Conservation (phyloP, 2,329 filamentous ascomycete species). For the Canariomyces notabilis region DNA sequence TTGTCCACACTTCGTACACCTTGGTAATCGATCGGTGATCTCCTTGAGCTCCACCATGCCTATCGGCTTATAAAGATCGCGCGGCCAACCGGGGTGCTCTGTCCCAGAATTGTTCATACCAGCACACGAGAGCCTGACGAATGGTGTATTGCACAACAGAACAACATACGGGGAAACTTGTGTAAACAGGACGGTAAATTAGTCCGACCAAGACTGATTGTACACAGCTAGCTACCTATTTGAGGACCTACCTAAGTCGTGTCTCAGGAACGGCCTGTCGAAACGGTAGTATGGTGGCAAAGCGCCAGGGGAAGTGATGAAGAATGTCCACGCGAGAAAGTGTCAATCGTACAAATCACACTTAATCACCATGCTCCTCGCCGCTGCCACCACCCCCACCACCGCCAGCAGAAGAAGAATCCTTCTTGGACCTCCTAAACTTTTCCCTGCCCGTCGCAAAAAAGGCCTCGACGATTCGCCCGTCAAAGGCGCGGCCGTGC, state of each 20-base stretch:
- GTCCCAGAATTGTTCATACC: too few species aligned
- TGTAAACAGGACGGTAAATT: neutral
- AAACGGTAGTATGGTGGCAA: neutral
- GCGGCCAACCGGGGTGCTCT: too few species aligned
- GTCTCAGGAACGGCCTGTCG: neutral
- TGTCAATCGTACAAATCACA: too few species aligned
- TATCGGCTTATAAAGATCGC: too few species aligned
- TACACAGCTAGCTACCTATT: neutral
- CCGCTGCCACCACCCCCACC: constrained; percentile 43
- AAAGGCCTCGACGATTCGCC: constrained; percentile 65
- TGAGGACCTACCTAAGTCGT: neutral
- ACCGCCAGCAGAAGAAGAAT: too few species aligned
- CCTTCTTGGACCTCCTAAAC: constrained; percentile 66
- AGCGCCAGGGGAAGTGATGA: too few species aligned
- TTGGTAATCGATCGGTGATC: too few species aligned
- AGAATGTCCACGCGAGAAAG: neutral
- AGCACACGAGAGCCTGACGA: too few species aligned
- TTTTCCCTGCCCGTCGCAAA: constrained; percentile 66
- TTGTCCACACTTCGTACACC: too few species aligned
- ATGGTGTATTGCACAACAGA: neutral
- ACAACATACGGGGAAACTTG: neutral
- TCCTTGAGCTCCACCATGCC: too few species aligned
- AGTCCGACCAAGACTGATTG: neutral
- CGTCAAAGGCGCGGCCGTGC: constrained; percentile 75
- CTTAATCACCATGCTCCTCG: constrained; percentile 31